Evolutionary conservation across 352 stramenopile species (phyloP), one percentile per base, ranked within the genome.

Genomic region (Phytopythium ostracodes): DNA sequence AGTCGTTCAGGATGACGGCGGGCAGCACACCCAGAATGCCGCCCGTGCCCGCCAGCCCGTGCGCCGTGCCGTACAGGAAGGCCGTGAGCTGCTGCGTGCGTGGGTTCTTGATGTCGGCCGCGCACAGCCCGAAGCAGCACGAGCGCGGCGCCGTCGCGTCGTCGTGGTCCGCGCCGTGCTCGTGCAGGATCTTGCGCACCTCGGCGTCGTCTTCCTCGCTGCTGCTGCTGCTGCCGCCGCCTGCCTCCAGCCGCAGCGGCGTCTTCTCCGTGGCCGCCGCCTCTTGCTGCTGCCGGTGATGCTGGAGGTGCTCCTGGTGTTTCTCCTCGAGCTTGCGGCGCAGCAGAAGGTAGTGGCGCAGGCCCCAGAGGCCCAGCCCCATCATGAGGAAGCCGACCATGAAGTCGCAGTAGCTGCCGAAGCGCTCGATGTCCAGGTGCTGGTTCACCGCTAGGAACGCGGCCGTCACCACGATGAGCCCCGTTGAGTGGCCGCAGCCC

Each of bases 401-500:
- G 25, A 87, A 82, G 65, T 91, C 74, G 56, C 77, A 88, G 56
- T 88, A 84, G 33, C 59, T 82, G 58, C 76, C 76, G 38, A 89
- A 82, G 12, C 62, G 67, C 29, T 80, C 66, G 44, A 89, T 68
- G 60, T 76, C 71, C 65, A 76, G 59, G 29, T 74, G 72, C 57
- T 64, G 74, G 60, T 75, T 88, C 27, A 73, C 68, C 36, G 70
- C 88, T 73, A 76, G 84, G 71, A 77, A 92, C 59, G 51, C 71
- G 49, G 66, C 76, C 57, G 66, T 93, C 31, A 89, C 76, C 29
- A 89, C 35, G 24, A 97, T 60, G 20, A 97, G 74, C 2, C 89
- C 91, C 8, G 79, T 85, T 7, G 78, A 91, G 67, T 97, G 89
- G 52, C 89, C 89, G 49, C 91, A 76, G n/a, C 91, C 91, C 91